A percentile compares a stretch with the other conserved stretches of the same genome.
Evolutionary conservation across 768 basidiomycete genomes (phyloP).

Genomic region (Tricholoma bakamatsutake): DNA sequence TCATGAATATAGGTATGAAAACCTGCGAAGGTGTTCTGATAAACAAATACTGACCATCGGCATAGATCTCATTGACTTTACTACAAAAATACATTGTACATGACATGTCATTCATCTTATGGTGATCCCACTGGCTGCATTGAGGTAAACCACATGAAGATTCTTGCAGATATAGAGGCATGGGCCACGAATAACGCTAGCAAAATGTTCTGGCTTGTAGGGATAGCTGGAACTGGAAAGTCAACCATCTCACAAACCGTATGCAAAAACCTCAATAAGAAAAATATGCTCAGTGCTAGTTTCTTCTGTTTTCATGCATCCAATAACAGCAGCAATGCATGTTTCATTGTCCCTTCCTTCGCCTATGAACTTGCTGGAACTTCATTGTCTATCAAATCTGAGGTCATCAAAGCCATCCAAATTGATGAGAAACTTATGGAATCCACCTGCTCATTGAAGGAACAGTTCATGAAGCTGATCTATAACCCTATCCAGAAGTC

Average conservation of each 20-base stretch:
- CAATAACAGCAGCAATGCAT: slow-evolving; percentile 4
- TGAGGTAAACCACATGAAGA: slow-evolving; percentile 4
- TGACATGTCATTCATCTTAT: no score
- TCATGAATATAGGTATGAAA: no score
- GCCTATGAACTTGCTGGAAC: slow-evolving; percentile 6
- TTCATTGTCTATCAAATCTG: slow-evolving; percentile 8
- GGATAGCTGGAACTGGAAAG: no score
- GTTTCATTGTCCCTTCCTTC: slow-evolving; percentile 14
- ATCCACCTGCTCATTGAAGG: not conserved
- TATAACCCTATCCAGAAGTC: not conserved
- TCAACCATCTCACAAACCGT: slow-evolving; percentile 13
- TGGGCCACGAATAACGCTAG: slow-evolving; percentile 31
- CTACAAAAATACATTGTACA: no score
- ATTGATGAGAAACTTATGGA: slow-evolving; percentile 7
- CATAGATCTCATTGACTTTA: no score
- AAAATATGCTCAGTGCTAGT: no score
- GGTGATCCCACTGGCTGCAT: slow-evolving; percentile 5
- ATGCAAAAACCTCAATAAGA: not conserved
- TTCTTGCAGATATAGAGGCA: slow-evolving; percentile 9
- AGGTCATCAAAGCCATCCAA: slow-evolving; percentile 7
- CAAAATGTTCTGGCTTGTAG: slow-evolving; percentile 15
- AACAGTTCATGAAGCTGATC: slow-evolving; percentile 7
- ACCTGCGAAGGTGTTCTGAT: no score
- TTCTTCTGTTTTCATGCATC: slow-evolving; percentile 19
- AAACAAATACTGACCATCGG: no score